phyloP scores from a whole-genome alignment of 208 protist species.

The Phytomonas francai region DNA sequence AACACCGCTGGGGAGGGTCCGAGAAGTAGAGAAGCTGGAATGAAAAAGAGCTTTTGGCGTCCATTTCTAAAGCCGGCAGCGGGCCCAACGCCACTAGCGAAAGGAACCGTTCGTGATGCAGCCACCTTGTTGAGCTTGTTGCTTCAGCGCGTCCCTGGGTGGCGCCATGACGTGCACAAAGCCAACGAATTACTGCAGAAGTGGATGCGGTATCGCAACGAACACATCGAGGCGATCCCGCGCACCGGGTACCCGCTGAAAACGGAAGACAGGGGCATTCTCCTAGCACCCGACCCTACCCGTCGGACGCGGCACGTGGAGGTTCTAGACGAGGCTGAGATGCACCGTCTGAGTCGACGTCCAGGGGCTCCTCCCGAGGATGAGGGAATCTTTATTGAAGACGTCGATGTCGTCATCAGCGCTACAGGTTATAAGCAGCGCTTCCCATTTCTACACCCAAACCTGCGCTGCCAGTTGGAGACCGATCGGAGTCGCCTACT shows the following conservation, averaged over 20 bases:
- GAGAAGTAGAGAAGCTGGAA: no score
- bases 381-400: slow-evolving; percentile 45
- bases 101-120: slow-evolving; percentile 12
- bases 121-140: slow-evolving; percentile 23
- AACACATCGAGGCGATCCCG: slow-evolving; percentile 21
- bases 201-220: slow-evolving; percentile 48
- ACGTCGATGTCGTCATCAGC: slow-evolving; percentile 71
- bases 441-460: slow-evolving; percentile 69
- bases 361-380: neutral
- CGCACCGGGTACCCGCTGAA: slow-evolving; percentile 31
- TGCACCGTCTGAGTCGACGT: neutral
- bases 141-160: slow-evolving; percentile 29
- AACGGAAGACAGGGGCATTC: slow-evolving; percentile 39
- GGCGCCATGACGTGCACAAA: slow-evolving; percentile 33
- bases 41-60: no score
- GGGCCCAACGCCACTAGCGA: no score
- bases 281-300: slow-evolving; percentile 30
- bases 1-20: no score
- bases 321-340: slow-evolving; percentile 26
- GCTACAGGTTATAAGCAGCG: slow-evolving; percentile 70
- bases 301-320: slow-evolving; percentile 15
- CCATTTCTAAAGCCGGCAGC: no score
- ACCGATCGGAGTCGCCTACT: slow-evolving; percentile 4
- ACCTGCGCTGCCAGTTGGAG: slow-evolving; percentile 58
- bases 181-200: slow-evolving; percentile 39